phyloP scores from a whole-genome alignment of 73 alveolate species.

The Effrenium voratum region DNA sequence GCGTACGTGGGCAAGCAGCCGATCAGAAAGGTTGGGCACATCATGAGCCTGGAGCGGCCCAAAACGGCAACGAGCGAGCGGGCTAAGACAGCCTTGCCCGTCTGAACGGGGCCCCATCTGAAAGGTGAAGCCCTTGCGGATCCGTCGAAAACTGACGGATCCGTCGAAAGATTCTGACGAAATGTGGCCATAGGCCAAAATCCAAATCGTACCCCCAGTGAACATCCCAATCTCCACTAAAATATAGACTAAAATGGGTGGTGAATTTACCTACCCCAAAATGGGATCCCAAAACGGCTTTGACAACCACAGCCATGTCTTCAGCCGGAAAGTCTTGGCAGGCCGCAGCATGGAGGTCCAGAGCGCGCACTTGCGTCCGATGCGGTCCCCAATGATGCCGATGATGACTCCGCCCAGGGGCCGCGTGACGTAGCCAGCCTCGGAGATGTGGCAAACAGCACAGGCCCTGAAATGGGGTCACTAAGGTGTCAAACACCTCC shows the following conservation, averaged over 20 bases:
- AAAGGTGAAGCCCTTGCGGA: too few species aligned
- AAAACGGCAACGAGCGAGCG: background rate
- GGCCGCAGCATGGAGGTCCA: constrained; percentile 48
- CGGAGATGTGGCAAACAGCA: too few species aligned
- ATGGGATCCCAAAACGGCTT: too few species aligned
- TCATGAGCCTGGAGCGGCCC: background rate
- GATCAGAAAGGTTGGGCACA: constrained; percentile 72
- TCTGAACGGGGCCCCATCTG: too few species aligned
- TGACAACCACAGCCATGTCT: too few species aligned
- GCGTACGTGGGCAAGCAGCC: constrained; percentile 87
- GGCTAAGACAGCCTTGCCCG: too few species aligned
- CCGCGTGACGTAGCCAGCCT: constrained; percentile 72
- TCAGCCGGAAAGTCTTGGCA: too few species aligned
- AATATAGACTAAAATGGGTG: background rate
- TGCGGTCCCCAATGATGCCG: constrained; percentile 62
- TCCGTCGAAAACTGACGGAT: too few species aligned
- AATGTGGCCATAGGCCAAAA: too few species aligned
- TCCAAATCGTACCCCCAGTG: background rate
- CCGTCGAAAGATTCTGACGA: too few species aligned
- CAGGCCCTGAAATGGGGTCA: too few species aligned
- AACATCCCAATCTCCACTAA: background rate
- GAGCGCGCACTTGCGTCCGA: constrained; percentile 68
- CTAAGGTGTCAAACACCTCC: too few species aligned
- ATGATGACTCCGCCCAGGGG: constrained; percentile 68
- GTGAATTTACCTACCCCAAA: background rate